phyloP scores from a whole-genome alignment of 2,329 filamentous ascomycete species.

The Trichoderma citrinoviride region DNA sequence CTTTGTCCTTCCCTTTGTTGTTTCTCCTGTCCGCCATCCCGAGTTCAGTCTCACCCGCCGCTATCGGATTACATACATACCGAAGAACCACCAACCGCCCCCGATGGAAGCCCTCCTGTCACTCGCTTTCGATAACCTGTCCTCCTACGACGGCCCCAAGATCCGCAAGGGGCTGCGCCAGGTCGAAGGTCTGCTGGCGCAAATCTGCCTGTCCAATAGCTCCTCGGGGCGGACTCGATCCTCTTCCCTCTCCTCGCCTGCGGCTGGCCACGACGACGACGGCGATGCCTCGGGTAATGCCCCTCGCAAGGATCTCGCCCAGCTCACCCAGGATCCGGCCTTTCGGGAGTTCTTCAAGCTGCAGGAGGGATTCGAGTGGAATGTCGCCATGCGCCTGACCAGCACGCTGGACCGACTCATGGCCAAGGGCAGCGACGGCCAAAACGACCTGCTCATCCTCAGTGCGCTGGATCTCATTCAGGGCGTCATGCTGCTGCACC shows the following conservation, averaged over 20 bases:
- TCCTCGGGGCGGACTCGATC: constrained; percentile 18
- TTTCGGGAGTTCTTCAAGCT: constrained; percentile 96
- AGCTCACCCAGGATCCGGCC: constrained; percentile 77
- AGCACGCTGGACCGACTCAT: constrained; percentile 82
- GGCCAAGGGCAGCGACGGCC: constrained; percentile 75
- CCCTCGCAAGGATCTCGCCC: constrained; percentile 60
- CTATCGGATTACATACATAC: background rate
- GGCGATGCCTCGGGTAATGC: constrained; percentile 42
- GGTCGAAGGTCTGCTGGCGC: constrained; percentile 88
- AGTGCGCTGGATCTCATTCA: constrained; percentile 86
- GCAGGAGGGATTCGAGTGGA: constrained; percentile 98
- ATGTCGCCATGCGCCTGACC: constrained; percentile 83
- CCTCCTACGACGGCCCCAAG: constrained; percentile 84
- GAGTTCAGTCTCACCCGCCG: background rate
- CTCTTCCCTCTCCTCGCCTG: constrained; percentile 25
- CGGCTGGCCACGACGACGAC: constrained; percentile 28
- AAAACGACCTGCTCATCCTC: constrained; percentile 85
- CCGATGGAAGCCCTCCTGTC: constrained; percentile 90
- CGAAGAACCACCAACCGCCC: too few relatives aligned
- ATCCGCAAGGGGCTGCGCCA: constrained; percentile 91
- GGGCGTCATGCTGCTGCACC: constrained; percentile 82
- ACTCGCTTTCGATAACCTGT: constrained; percentile 93
- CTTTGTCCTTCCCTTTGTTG: background rate
- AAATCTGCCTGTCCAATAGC: constrained; percentile 75
- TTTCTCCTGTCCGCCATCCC: background rate